Conservation (phyloP, 345 rosid species). For the Cardamine occulta region DNA sequence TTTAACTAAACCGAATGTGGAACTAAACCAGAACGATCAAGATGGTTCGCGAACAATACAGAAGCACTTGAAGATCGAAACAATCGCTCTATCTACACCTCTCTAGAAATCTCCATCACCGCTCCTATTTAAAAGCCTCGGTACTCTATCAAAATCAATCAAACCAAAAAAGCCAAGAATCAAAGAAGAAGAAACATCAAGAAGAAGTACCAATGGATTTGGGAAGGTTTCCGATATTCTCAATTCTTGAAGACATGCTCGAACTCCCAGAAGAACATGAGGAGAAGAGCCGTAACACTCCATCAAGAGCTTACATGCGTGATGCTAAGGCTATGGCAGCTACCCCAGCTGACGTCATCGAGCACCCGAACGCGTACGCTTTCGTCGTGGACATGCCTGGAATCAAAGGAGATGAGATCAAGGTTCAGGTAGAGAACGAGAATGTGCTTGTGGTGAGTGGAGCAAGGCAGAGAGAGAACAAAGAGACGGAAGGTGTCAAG, state of each 20-base stretch:
- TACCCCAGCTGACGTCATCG: constrained; percentile 80
- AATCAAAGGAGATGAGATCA: constrained; percentile 62
- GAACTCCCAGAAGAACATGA: constrained; percentile 49
- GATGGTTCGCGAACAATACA: constrained; percentile 37
- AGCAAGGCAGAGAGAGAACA: constrained; percentile 61
- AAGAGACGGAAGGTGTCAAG: constrained; percentile 63
- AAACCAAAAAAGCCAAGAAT: background rate
- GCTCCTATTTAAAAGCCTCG: background rate
- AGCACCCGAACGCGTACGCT: constrained; percentile 53
- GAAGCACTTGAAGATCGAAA: constrained; percentile 17
- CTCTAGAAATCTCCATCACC: constrained; percentile 35
- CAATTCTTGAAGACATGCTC: constrained; percentile 60
- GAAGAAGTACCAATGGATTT: constrained; percentile 47
- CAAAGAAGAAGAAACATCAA: background rate
- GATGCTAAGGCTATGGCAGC: constrained; percentile 87
- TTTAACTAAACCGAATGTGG: constrained; percentile 5
- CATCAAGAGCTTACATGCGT: constrained; percentile 58
- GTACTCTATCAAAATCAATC: background rate
- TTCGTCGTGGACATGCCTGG: constrained; percentile 91
- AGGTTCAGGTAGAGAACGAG: constrained; percentile 78
- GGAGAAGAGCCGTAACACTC: constrained; percentile 50
- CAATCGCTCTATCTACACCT: constrained; percentile 6
- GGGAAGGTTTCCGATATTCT: constrained; percentile 50
- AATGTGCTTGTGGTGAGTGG: constrained; percentile 68
- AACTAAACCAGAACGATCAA: constrained; percentile 18